These are phyloP conservation scores for Maudiozyma serrabonitensis DNA, from an alignment of 805 yeast species.

Conservation along the genomic window DNA sequence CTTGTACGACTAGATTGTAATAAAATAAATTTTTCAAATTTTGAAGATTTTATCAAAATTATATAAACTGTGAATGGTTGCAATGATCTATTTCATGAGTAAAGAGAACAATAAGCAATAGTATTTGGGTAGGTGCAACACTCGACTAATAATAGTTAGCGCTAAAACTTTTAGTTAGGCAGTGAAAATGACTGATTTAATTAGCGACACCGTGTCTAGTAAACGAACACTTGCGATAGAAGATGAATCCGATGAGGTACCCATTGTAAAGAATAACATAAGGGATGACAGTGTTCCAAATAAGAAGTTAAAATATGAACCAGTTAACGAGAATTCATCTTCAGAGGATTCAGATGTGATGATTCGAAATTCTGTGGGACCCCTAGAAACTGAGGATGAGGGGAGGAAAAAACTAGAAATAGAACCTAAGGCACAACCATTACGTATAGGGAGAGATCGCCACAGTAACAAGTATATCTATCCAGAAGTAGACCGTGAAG, in stretches of 20 bases:
- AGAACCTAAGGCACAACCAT: constrained; percentile 13
- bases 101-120: too few species aligned
- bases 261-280: too few species aligned
- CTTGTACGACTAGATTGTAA: too few species aligned
- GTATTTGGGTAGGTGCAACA: too few species aligned
- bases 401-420: constrained; percentile 5
- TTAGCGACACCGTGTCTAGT: neutral
- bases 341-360: neutral
- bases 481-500: constrained; percentile 35
- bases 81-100: too few species aligned
- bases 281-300: neutral
- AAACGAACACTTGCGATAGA: neutral
- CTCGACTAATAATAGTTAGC: too few species aligned
- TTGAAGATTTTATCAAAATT: too few species aligned
- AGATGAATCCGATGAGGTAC: neutral
- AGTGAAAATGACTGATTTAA: neutral
- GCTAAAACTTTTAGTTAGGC: too few species aligned
- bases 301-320: neutral
- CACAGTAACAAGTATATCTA: constrained; percentile 26
- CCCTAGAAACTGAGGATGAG: neutral
- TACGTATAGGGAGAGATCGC: constrained; percentile 21
- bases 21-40: too few species aligned
- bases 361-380: neutral
- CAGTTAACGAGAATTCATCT: neutral
- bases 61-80: too few species aligned